Base-by-base conservation (phyloP, 768 basidiomycete species). In the Amanita pseudoporphyria region DNA sequence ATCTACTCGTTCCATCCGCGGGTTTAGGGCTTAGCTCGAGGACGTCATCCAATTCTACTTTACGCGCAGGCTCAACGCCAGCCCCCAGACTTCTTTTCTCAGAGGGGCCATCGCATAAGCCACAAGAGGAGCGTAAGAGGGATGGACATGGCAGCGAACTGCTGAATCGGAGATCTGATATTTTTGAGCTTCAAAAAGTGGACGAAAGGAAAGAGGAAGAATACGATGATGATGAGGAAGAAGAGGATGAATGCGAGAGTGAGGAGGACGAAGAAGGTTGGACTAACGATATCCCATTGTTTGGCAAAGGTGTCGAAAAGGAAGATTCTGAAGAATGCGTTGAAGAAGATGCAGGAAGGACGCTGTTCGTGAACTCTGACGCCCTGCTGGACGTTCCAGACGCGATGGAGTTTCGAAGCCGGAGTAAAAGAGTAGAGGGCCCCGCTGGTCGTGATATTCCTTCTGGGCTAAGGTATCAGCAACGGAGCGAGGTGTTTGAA, bases 401-500 rank as follows among this genome's bases (percentile, higher is more conserved):
- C 43, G 64, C 61, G 5, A 43, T 58, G 5, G 60, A 61, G 48
- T 48, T 54, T 32, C 45, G 37, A 32, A 43, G 52, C 19, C 53
- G 55, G 43, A 41, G 45, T 13, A 39, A 39, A 21, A 51, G 13
- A 50, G 40, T 7, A 21, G 40, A 26, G 39, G 21, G 21, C 30
- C 24, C 14, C 9, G 52, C 40, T 50, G 52, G 55, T 43, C 50
- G 61, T 41, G 57, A 55, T 19, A 56, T 44, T 31, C 56, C 54
- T 26, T 52, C 30, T 2, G 57, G 56, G 21, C n/a, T 50, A 55
- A 50, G 76, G 54, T 87, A 80, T 62, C 66, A 65, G 33, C 81
- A 84, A 64, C 72, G 87, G 32, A 83, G 75, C 45, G 76, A 79
- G 54, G 75, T 85, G 52, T 89, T 89, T 59, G 82, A 88, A 60